Conservation (phyloP, 2,329 filamentous ascomycete genomes). For the Nectriaceae sp. region DNA sequence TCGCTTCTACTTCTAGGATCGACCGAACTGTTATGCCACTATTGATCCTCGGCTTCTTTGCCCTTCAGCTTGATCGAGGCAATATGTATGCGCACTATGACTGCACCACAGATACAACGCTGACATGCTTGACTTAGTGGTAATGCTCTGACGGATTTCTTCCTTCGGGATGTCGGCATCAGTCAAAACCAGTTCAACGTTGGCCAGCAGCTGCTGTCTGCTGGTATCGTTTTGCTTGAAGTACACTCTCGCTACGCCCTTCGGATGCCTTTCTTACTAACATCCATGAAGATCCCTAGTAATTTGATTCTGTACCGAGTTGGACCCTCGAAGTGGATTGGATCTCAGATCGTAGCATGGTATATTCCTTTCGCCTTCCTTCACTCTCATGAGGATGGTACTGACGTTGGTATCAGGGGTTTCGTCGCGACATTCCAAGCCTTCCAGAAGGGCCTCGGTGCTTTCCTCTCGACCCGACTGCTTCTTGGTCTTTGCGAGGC, state of each 20-base stretch:
- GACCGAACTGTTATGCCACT: constrained; percentile 48
- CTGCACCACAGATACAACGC: background rate
- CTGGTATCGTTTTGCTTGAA: constrained; percentile 47
- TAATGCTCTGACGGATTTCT: constrained; percentile 47
- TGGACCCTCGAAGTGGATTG: constrained; percentile 49
- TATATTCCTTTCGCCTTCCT: background rate
- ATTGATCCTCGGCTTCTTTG: constrained; percentile 48
- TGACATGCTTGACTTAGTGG: constrained; percentile 18
- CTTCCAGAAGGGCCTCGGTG: constrained; percentile 34
- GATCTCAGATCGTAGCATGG: constrained; percentile 34
- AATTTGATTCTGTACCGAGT: constrained; percentile 49
- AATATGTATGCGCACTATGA: constrained; percentile 34
- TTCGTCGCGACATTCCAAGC: constrained; percentile 38
- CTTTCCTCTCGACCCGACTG: constrained; percentile 40
- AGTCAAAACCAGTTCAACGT: constrained; percentile 51
- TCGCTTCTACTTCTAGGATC: constrained; percentile 34
- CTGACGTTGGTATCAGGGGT: constrained; percentile 26
- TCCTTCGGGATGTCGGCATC: constrained; percentile 48
- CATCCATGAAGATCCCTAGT: constrained; percentile 34
- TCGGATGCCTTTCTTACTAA: background rate
- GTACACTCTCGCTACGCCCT: constrained; percentile 13
- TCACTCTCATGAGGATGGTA: background rate
- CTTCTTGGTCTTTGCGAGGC: constrained; percentile 34
- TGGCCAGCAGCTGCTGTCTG: constrained; percentile 47
- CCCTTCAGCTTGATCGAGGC: constrained; percentile 41